Percentiles rank a stretch among this genome's conserved stretches.
Conservation (phyloP, 2,329 filamentous ascomycete genomes). For the Apiospora aurea region DNA sequence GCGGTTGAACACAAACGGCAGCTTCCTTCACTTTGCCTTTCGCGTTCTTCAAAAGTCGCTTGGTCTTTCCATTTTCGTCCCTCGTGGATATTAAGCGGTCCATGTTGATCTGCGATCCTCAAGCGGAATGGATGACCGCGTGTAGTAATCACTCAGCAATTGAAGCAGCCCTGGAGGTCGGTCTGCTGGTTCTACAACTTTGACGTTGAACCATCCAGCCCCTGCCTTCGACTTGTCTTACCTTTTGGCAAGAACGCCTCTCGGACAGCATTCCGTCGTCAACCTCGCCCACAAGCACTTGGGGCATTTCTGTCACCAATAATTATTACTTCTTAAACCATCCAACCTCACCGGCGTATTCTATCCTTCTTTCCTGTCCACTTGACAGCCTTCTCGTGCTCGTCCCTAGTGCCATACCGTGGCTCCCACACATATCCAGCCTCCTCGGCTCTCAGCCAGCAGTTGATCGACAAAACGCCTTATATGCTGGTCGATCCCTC, state of each 20-base stretch:
- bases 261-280: slow-evolving; percentile 4
- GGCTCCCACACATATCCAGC: background rate
- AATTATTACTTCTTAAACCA: background rate
- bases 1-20: background rate
- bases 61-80: slow-evolving; percentile 2
- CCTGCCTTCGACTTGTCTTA: slow-evolving; percentile 16
- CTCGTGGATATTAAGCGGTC: background rate
- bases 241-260: background rate
- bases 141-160: background rate
- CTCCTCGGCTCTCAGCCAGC: background rate
- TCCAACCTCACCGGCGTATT: background rate
- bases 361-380: background rate
- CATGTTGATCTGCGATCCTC: background rate
- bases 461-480: background rate
- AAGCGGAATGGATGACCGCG: background rate
- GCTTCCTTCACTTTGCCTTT: background rate
- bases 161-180: background rate
- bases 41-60: background rate
- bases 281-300: background rate
- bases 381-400: background rate
- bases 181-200: background rate
- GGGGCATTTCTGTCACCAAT: background rate
- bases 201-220: background rate
- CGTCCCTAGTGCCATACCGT: background rate
- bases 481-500: background rate